Evolutionary conservation across 2,329 filamentous ascomycete genomes (phyloP).

Genomic region (Aspergillus ochraceoroseus): DNA sequence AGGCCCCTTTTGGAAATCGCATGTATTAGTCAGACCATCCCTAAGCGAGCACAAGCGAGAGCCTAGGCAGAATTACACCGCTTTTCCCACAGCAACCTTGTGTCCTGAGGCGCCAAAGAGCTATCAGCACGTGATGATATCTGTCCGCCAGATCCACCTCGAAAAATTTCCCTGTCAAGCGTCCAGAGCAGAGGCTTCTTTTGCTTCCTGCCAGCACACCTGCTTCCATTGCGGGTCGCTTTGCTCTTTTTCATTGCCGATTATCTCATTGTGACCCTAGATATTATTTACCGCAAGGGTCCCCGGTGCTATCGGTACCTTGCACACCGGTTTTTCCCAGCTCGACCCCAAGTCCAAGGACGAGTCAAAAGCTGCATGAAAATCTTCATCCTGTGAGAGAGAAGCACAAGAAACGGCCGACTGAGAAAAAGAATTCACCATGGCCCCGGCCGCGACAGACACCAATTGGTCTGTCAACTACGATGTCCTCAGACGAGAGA

Average conservation of each 20-base stretch:
- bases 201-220: slow-evolving; percentile 20
- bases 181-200: slow-evolving; percentile 20
- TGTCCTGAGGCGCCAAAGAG: slow-evolving; percentile 20
- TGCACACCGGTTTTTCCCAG: neutral
- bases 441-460: slow-evolving; percentile 55
- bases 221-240: slow-evolving; percentile 24
- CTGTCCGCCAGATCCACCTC: slow-evolving; percentile 30
- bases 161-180: slow-evolving; percentile 40
- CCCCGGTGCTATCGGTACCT: neutral
- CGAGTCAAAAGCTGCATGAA: slow-evolving; percentile 11
- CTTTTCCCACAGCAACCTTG: no score
- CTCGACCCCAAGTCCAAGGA: neutral
- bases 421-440: slow-evolving; percentile 31
- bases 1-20: no score
- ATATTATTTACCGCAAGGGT: neutral
- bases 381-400: slow-evolving; percentile 15
- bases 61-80: no score
- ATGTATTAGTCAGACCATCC: no score
- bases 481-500: slow-evolving; percentile 77
- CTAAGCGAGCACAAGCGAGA: no score
- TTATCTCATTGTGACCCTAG: neutral
- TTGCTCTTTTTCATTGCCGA: slow-evolving; percentile 16
- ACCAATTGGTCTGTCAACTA: slow-evolving; percentile 81
- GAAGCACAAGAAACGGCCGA: slow-evolving; percentile 1
- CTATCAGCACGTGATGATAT: slow-evolving; percentile 44